phyloP scores from a whole-genome alignment of 2,329 filamentous ascomycete species.

The Aspergillus pseudoviridinutans region DNA sequence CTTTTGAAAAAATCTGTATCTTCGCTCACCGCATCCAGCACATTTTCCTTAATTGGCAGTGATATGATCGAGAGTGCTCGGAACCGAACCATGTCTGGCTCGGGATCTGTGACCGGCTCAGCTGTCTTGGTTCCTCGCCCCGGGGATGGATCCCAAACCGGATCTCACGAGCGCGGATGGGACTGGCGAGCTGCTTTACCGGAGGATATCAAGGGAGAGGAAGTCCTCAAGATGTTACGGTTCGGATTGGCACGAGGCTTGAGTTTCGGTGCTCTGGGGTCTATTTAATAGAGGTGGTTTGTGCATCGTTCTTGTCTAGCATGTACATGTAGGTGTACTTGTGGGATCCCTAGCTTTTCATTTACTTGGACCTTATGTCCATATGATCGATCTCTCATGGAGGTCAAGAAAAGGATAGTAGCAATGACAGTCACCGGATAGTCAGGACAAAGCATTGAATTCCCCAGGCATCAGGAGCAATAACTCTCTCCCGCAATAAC shows the following conservation, averaged over 20 bases:
- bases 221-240: conserved; percentile 70
- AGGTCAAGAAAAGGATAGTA: too few species aligned
- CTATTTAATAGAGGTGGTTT: conserved; percentile 12
- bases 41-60: conserved; percentile 69
- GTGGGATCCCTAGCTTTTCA: not conserved
- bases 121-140: conserved; percentile 43
- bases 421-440: not conserved
- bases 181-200: conserved; percentile 63
- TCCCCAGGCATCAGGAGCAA: not conserved
- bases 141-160: conserved; percentile 15
- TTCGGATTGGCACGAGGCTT: conserved; percentile 71
- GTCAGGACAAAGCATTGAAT: not conserved
- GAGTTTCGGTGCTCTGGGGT: conserved; percentile 34
- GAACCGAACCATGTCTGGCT: conserved; percentile 32
- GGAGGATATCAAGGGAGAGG: conserved; percentile 57
- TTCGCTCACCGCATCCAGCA: conserved; percentile 52
- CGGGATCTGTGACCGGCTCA: conserved; percentile 52
- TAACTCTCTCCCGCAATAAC: not conserved
- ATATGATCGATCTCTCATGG: not conserved
- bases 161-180: conserved; percentile 58
- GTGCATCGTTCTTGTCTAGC: not conserved
- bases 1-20: conserved; percentile 63
- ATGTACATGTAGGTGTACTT: not conserved
- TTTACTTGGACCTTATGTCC: not conserved
- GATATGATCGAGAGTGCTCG: conserved; percentile 58